A percentile compares a stretch with the other conserved stretches of the same genome.
Conservation (phyloP, 441 rosid species). For the Erodium moschatum region DNA sequence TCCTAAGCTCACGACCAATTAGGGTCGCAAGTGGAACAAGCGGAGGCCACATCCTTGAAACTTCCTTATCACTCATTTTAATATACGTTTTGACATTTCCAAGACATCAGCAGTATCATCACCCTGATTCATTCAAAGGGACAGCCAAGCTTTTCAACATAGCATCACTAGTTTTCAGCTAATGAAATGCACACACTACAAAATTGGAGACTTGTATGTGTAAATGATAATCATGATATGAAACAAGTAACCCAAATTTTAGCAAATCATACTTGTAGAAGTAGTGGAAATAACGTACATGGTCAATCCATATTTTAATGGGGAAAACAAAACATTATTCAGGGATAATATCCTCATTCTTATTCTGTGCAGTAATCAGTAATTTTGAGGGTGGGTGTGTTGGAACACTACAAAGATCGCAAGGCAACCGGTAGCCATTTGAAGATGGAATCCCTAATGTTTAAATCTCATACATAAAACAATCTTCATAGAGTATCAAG, state of each 20-base stretch:
- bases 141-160: neutral
- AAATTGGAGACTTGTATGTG: no score
- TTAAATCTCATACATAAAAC: no score
- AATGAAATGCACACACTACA: neutral
- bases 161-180: neutral
- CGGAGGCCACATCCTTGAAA: slow-evolving; percentile 13
- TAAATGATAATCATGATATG: neutral
- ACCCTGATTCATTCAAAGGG: neutral
- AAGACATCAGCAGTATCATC: slow-evolving; percentile 6
- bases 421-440: neutral
- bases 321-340: neutral
- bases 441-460: no score
- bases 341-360: neutral
- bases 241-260: neutral
- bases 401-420: neutral
- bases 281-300: neutral
- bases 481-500: neutral
- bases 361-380: neutral
- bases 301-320: no score
- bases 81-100: neutral
- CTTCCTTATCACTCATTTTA: slow-evolving; percentile 1
- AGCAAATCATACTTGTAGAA: neutral
- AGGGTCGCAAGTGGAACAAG: slow-evolving; percentile 78
- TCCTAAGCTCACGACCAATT: slow-evolving; percentile 54
- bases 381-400: neutral